Evolutionary conservation across 2,329 filamentous ascomycete genomes (phyloP).

Genomic region (Trichothecium roseum): DNA sequence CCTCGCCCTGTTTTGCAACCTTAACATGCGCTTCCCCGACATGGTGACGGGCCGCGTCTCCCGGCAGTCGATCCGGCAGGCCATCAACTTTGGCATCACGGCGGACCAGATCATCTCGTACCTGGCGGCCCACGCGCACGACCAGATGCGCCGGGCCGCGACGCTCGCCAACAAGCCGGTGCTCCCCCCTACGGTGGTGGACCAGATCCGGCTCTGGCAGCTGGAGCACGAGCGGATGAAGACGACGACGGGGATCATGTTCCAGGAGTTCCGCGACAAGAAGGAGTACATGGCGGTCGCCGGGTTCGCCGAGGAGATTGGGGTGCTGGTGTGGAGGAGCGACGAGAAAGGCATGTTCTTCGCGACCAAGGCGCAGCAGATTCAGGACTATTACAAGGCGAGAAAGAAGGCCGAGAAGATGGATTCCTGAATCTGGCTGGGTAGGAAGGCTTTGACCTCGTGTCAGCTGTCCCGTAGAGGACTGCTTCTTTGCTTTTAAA

Average conservation of each 20-base stretch:
- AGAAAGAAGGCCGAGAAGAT: constrained; percentile 39
- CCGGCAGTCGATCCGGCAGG: constrained; percentile 75
- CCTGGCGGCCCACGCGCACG: constrained; percentile 83
- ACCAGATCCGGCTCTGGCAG: constrained; percentile 97
- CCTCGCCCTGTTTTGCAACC: constrained; percentile 76
- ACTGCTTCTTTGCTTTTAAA: too few relatives aligned
- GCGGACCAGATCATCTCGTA: constrained; percentile 93
- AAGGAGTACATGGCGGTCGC: constrained; percentile 62
- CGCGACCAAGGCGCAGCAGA: constrained; percentile 81
- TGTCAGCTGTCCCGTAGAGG: too few relatives aligned
- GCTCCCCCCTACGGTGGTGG: constrained; percentile 88
- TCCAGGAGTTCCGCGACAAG: constrained; percentile 71
- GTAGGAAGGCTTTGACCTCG: too few relatives aligned
- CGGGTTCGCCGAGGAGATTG: constrained; percentile 79
- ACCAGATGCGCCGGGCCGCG: constrained; percentile 71
- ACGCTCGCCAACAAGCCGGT: constrained; percentile 53
- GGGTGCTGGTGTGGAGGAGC: constrained; percentile 80
- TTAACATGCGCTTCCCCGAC: constrained; percentile 87
- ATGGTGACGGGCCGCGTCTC: constrained; percentile 88
- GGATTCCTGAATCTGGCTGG: not conserved
- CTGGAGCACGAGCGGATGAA: constrained; percentile 93
- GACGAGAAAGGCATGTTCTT: constrained; percentile 79
- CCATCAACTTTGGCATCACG: constrained; percentile 85
- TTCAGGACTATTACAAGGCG: constrained; percentile 67
- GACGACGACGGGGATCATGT: constrained; percentile 71